Base-by-base conservation (phyloP, 345 rosid species). In the Acer yangbiense region DNA sequence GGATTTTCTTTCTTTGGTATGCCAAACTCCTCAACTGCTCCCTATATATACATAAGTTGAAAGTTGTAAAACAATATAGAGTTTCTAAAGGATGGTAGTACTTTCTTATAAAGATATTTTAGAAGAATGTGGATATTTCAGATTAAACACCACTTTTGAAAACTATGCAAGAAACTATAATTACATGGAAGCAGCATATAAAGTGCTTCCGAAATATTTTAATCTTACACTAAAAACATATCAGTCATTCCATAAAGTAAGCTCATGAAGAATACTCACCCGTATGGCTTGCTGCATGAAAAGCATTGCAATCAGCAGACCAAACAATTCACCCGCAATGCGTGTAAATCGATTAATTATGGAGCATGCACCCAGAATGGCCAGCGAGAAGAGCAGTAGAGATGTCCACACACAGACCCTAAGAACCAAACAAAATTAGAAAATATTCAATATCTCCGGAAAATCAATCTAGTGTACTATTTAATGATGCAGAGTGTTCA, bases 391-490 rank as follows among this genome's bases (percentile, higher is more conserved):
- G 54, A 89, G 92, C 84, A 89, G 79, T 75, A 87, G 73, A 10
- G 88, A 87, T 0, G 92, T 87, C 92, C 92, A 89, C 70, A 85
- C 88, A 69, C 90, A 89, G 23, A 89, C 92, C 92, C 90, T 89
- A 58, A 20, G 39, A 41, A 9, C 69, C 72, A 62, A 62, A 41
- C 9, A 68, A 74, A 57, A 13, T 16, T 68, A 61, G 52, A 52
- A 76, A 66, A 68, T 4, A 32, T 69, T 73, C 39, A 79, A 57
- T 25, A 66, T 70, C 44, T 48, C 54, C 21, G 29, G 18, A 58
- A 76, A 72, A 79, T 23, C 60, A 65, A 68, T 17, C 75, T 17
- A 9, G 32, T 8, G 64, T 50, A 72, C 60, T 16, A 57, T 61
- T 64, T 16, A 68, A 43, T n/a, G 69, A 72, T 43, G 54, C 67